Evolutionary conservation across 2,329 filamentous ascomycete genomes (phyloP).

Genomic region (Aspergillus sp.): DNA sequence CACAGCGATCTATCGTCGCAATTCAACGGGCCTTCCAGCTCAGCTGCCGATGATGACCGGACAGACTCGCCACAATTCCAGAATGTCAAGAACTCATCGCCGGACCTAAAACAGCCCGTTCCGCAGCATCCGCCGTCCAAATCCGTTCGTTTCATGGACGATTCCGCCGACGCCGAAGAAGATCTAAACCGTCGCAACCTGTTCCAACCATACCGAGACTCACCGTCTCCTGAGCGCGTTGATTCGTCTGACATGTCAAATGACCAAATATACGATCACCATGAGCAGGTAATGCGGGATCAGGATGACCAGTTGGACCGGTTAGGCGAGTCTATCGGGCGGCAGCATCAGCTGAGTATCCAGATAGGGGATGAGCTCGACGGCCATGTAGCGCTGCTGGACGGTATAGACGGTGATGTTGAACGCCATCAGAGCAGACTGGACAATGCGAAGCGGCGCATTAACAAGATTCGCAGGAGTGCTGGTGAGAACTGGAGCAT

Average conservation of each 20-base stretch:
- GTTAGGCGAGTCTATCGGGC: slow-evolving; percentile 79
- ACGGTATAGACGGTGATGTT: slow-evolving; percentile 80
- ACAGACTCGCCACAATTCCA: slow-evolving; percentile 55
- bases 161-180: slow-evolving; percentile 58
- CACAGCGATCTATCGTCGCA: slow-evolving; percentile 74
- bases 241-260: slow-evolving; percentile 67
- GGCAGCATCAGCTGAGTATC: slow-evolving; percentile 89
- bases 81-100: slow-evolving; percentile 53
- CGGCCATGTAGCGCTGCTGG: slow-evolving; percentile 81
- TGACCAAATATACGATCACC: slow-evolving; percentile 82
- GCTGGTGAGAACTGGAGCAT: slow-evolving; percentile 87
- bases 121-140: slow-evolving; percentile 56
- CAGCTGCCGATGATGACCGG: slow-evolving; percentile 17
- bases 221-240: slow-evolving; percentile 46
- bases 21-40: slow-evolving; percentile 62
- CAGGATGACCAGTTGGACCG: slow-evolving; percentile 93
- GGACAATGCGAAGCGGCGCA: slow-evolving; percentile 68
- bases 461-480: slow-evolving; percentile 70
- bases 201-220: slow-evolving; percentile 61
- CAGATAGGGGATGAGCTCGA: slow-evolving; percentile 97
- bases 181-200: slow-evolving; percentile 57
- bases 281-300: slow-evolving; percentile 75
- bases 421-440: slow-evolving; percentile 78
- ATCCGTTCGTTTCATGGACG: slow-evolving; percentile 77
- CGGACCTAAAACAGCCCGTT: slow-evolving; percentile 44